Base-by-base conservation (phyloP, 2,329 filamentous ascomycete species). In the Verruconis gallopava region DNA sequence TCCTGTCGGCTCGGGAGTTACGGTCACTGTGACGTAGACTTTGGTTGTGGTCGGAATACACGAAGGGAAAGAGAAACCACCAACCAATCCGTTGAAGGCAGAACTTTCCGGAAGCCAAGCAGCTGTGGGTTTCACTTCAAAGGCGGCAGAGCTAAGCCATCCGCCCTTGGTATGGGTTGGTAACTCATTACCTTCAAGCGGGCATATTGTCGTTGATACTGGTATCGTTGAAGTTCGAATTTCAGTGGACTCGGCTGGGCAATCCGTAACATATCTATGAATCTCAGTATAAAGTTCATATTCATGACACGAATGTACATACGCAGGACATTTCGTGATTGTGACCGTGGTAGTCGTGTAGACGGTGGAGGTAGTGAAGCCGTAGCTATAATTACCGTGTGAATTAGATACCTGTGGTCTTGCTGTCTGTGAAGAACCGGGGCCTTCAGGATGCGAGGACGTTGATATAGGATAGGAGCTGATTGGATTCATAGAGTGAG, bases 31-130 rank as follows among this genome's bases (percentile, higher is more conserved):
- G 14, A 30, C 38, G 14, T 32, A 40, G 14, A 40, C 38, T 17
- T 21, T 40, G 17, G 38, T 32, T 9, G 38, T 40, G 21, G 38
- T 40, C 14, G 38, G 21, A 9, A 40, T 32, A 17, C 38, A 40
- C 14, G 21, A 28, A 9, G 2, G 21, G 15, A 17, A 12, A 12
- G 13, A 15, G 12, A 40, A 40, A 13, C 21, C 19, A 14, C 6
- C 14, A 25, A 22, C 14, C 9, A 17, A 14, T 15, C 21, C 22
- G 19, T 40, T 32, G 19, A 17, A 5, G 5, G 37, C 5, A 13
- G 20, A 28, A 25, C 38, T 40, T 12, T 21, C 6, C 17, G 37
- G 20, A 25, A 18, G 20, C 20, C 20, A 28, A 4, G n/a, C 28
- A 18, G 19, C 18, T 17, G 38, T 25, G 25, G 21, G 21, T 13